Evolutionary conservation across 192 early-diverging fungal genomes (phyloP).

Genomic region (Backusella tuberculispora): DNA sequence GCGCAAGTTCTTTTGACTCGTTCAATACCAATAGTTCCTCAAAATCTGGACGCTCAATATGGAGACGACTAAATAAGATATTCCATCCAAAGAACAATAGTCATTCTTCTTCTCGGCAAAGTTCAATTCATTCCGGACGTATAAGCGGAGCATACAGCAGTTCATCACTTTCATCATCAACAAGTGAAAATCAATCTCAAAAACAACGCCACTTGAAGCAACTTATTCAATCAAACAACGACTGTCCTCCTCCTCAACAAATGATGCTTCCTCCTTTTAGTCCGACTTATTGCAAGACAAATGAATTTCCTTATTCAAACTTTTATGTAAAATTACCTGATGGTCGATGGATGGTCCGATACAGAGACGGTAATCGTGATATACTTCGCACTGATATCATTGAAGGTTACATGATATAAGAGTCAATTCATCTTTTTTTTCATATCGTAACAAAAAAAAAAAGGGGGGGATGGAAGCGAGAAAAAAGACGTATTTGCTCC

Average conservation of each 20-base stretch:
- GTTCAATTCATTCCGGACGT: not conserved
- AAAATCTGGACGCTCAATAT: slow-evolving; percentile 6
- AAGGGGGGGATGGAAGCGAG: not conserved
- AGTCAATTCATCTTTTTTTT: not conserved
- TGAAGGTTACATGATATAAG: slow-evolving; percentile 26
- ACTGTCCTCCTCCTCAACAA: not conserved
- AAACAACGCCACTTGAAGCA: slow-evolving; percentile 10
- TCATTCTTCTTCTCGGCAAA: not conserved
- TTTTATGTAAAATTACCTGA: slow-evolving; percentile 42
- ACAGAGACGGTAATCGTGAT: slow-evolving; percentile 34
- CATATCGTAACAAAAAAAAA: not conserved
- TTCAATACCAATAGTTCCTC: not conserved
- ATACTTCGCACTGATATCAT: slow-evolving; percentile 39
- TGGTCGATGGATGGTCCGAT: slow-evolving; percentile 41
- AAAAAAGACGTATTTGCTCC: not conserved
- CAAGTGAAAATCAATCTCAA: not conserved
- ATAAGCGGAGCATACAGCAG: not conserved
- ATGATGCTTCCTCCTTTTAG: slow-evolving; percentile 28
- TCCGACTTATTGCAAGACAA: slow-evolving; percentile 29
- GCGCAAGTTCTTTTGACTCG: not conserved
- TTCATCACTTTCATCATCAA: slow-evolving; percentile 16
- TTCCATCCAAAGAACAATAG: not conserved
- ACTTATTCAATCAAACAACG: not conserved
- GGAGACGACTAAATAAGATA: not conserved
- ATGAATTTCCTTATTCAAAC: slow-evolving; percentile 41